Evolutionary conservation across 352 stramenopile genomes (phyloP).

Genomic region (Globisporangium rhizosaccharum): DNA sequence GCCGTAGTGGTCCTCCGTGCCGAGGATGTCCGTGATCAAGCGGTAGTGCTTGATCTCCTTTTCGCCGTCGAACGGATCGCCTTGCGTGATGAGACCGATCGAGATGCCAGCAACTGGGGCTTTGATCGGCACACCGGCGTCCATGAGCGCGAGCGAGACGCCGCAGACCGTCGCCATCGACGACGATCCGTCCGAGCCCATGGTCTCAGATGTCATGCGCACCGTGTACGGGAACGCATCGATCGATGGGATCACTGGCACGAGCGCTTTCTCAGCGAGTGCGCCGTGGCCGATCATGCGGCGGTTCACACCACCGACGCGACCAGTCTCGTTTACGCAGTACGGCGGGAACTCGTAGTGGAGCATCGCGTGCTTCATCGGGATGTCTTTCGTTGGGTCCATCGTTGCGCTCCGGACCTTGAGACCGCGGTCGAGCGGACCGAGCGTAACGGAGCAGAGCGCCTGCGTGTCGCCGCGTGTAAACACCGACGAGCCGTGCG

Average conservation of each 20-base stretch:
- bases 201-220: conserved; percentile 95
- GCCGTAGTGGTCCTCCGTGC: conserved; percentile 96
- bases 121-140: conserved; percentile 95
- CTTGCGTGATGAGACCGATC: conserved; percentile 86
- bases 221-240: conserved; percentile 96
- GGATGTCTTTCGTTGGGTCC: conserved; percentile 32
- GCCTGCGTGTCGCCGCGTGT: conserved; percentile 86
- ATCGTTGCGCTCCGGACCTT: conserved; percentile 55
- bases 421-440: conserved; percentile 69
- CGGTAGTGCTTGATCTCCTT: conserved; percentile 79
- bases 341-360: conserved; percentile 99
- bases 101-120: conserved; percentile 93
- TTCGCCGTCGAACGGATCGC: conserved; percentile 55
- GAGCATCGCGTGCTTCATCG: conserved; percentile 89
- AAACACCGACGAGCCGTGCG: conserved; percentile 88
- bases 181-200: conserved; percentile 91
- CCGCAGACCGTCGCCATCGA: conserved; percentile 97
- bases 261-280: conserved; percentile 94
- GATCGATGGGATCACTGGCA: conserved; percentile 89
- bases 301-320: conserved; percentile 77
- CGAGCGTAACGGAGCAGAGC: conserved; percentile 87
- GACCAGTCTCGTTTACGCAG: conserved; percentile 94
- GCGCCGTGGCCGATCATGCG: conserved; percentile 97
- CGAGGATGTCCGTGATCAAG: conserved; percentile 96
- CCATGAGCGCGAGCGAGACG: conserved; percentile 94